phyloP scores from a whole-genome alignment of 257 asterid genomes.

The Verbena officinalis region DNA sequence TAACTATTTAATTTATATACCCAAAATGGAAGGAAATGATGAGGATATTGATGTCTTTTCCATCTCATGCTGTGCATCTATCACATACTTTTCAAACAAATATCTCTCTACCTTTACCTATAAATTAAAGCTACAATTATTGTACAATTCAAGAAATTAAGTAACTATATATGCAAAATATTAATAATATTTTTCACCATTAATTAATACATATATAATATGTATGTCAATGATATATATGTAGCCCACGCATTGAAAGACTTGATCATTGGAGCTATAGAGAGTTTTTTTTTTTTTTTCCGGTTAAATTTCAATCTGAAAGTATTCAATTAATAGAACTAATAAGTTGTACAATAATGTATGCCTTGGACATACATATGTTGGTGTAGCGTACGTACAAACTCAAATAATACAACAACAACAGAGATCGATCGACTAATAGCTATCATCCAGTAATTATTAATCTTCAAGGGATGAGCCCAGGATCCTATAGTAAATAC shows the following conservation, averaged over 20 bases:
- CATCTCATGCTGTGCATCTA: too few relatives aligned
- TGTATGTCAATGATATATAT: too few relatives aligned
- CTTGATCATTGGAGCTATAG: neutral
- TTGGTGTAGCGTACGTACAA: neutral
- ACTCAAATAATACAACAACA: neutral
- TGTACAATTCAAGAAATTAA: too few relatives aligned
- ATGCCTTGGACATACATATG: neutral
- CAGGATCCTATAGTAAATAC: neutral
- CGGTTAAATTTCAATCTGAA: neutral
- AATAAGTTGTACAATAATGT: neutral
- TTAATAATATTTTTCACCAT: too few relatives aligned
- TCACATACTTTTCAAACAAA: slow-evolving; percentile 3
- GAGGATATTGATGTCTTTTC: neutral
- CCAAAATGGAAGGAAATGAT: neutral
- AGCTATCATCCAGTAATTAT: slow-evolving; percentile 12
- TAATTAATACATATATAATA: too few relatives aligned
- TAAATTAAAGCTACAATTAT: neutral
- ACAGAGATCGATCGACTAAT: too few relatives aligned
- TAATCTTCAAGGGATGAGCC: neutral
- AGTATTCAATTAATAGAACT: neutral
- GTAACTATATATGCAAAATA: too few relatives aligned
- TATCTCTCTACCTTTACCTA: slow-evolving; percentile 1
- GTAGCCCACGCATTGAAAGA: neutral
- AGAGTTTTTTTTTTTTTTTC: neutral
- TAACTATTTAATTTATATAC: neutral